Evolutionary conservation across 2,329 filamentous ascomycete genomes (phyloP).

Genomic region (Colletotrichum acutatum): DNA sequence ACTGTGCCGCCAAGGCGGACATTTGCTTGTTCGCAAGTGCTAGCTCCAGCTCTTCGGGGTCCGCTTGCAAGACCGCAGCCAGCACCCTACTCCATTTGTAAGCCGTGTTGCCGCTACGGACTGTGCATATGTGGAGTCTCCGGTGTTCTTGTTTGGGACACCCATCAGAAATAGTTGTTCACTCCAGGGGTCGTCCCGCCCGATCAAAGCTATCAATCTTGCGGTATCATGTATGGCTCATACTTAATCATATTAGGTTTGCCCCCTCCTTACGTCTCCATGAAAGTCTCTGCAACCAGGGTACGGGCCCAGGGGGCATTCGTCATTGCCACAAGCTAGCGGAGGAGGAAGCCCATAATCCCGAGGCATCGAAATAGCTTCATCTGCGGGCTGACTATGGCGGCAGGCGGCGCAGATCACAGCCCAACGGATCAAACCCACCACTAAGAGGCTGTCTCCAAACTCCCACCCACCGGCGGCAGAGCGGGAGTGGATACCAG

Average conservation of each 20-base stretch:
- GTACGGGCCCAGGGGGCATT: not conserved
- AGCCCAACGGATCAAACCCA: not conserved
- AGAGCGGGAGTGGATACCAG: not conserved
- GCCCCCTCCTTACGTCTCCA: not conserved
- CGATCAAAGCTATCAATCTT: not conserved
- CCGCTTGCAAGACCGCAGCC: conserved; percentile 26
- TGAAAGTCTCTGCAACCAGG: not conserved
- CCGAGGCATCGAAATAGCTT: not conserved
- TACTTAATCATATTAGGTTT: not conserved
- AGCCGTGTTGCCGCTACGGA: conserved; percentile 17
- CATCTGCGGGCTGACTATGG: not conserved
- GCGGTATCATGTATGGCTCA: not conserved
- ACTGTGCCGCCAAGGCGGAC: not conserved
- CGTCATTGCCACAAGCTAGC: conserved; percentile 2
- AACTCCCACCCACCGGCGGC: not conserved
- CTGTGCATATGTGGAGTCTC: conserved; percentile 13
- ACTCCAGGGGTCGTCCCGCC: not conserved
- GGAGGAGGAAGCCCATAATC: not conserved
- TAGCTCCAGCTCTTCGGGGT: conserved; percentile 18
- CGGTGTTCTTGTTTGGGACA: not conserved
- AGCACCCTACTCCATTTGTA: conserved; percentile 9
- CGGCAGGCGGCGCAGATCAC: not conserved
- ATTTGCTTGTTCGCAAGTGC: not conserved
- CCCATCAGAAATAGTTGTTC: not conserved
- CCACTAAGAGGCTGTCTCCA: not conserved